Conservation (phyloP, 1,284 basidiomycete genomes). For the Puccinia coronata region DNA sequence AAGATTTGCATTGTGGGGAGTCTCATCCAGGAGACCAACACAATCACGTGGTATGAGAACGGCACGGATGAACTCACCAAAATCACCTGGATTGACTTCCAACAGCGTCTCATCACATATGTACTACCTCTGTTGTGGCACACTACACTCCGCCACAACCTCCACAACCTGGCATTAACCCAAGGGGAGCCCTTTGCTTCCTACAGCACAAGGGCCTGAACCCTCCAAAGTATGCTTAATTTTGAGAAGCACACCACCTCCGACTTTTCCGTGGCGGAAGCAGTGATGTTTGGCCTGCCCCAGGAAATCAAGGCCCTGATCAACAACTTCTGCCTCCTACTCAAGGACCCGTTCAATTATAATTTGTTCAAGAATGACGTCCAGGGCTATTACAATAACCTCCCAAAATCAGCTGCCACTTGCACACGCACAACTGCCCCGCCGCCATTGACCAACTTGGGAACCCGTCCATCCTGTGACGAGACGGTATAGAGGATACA, state of each 20-base stretch:
- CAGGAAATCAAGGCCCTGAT: neutral
- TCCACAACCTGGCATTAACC: neutral
- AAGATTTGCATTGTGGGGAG: no score
- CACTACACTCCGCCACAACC: neutral
- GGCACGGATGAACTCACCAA: neutral
- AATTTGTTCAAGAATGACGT: neutral
- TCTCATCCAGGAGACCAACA: neutral
- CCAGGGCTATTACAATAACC: no score
- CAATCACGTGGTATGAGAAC: no score
- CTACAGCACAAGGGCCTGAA: neutral
- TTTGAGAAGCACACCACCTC: neutral
- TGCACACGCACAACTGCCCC: no score
- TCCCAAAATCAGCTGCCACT: no score
- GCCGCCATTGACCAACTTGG: no score
- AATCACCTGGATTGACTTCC: neutral
- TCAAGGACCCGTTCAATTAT: neutral
- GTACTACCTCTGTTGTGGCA: neutral
- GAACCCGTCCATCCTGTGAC: no score
- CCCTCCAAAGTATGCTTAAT: neutral
- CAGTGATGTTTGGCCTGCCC: neutral
- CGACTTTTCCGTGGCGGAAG: neutral
- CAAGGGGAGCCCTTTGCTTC: neutral
- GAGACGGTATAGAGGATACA: slow-evolving; percentile 1
- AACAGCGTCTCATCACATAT: neutral
- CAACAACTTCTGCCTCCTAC: neutral